A percentile compares a stretch with the other conserved stretches of the same genome.
Conservation (phyloP, 768 basidiomycete species). For the Pleurotus giganteus region DNA sequence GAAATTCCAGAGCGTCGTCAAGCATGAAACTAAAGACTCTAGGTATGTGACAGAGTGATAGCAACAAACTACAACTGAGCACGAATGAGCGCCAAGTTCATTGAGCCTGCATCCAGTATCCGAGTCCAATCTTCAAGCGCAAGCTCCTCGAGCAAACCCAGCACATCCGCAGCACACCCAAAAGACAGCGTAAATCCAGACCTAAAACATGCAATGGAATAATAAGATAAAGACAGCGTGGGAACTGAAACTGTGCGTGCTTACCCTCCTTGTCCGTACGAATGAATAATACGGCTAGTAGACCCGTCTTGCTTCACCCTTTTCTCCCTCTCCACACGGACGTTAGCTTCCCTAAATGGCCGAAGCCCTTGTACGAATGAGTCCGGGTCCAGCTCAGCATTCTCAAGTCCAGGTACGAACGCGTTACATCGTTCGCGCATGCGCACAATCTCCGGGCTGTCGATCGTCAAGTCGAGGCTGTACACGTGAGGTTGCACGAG, state of each 20-base stretch:
- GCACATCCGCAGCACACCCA: too few species aligned
- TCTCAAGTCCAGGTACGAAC: constrained; percentile 24
- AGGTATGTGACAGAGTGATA: too few species aligned
- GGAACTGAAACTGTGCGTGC: background rate
- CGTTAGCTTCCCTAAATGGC: constrained; percentile 24
- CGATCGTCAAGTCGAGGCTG: constrained; percentile 22
- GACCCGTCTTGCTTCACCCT: constrained; percentile 8
- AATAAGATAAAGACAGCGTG: background rate
- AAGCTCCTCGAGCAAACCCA: too few species aligned
- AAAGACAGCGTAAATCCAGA: too few species aligned
- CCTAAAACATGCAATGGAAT: too few species aligned
- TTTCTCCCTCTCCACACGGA: constrained; percentile 26
- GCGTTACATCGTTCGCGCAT: constrained; percentile 28
- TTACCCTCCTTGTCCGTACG: constrained; percentile 25
- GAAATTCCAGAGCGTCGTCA: too few species aligned
- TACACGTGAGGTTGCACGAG: constrained; percentile 24
- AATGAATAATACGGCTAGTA: constrained; percentile 23
- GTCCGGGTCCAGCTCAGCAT: constrained; percentile 22
- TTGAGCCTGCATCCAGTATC: too few species aligned
- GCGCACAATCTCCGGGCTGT: constrained; percentile 25
- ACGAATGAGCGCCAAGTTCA: too few species aligned
- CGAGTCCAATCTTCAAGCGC: too few species aligned
- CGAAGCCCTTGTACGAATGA: constrained; percentile 27
- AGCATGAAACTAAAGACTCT: too few species aligned
- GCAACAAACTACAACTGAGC: too few species aligned